Percentiles rank a stretch among this genome's conserved stretches.
These are phyloP conservation scores for Pichia deserticola DNA, from an alignment of 805 yeast genomes.

Conservation along the genomic window DNA sequence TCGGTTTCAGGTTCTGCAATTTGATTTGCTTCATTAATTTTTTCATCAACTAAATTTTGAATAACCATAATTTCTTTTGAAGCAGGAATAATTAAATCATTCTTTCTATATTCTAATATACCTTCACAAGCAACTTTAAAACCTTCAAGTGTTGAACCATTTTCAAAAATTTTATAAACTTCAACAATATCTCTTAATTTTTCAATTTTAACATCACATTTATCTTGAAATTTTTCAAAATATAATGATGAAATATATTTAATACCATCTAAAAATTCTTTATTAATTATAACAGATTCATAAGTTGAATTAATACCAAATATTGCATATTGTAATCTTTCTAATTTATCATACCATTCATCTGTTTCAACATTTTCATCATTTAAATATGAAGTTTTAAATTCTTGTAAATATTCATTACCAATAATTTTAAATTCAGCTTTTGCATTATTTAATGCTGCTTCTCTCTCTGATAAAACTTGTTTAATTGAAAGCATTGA, in stretches of 20 bases:
- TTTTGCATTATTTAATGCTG: conserved; percentile 56
- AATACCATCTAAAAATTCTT: conserved; percentile 58
- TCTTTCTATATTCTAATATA: conserved; percentile 29
- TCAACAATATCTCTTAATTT: conserved; percentile 35
- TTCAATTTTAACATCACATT: conserved; percentile 33
- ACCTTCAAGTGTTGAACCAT: conserved; percentile 30
- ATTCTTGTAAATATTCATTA: conserved; percentile 45
- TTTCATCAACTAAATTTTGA: conserved; percentile 29
- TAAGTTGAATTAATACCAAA: conserved; percentile 77
- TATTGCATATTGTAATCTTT: conserved; percentile 72
- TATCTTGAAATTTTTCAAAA: conserved; percentile 40
- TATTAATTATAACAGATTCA: conserved; percentile 51
- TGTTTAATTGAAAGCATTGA: conserved; percentile 79
- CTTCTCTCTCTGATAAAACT: conserved; percentile 80
- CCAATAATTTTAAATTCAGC: conserved; percentile 38
- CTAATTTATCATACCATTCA: conserved; percentile 60
- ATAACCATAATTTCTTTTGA: conserved; percentile 30
- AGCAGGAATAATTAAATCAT: conserved; percentile 27
- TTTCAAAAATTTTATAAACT: conserved; percentile 30
- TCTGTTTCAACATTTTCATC: conserved; percentile 46
- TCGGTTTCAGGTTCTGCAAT: conserved; percentile 7
- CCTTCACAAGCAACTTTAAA: conserved; percentile 27
- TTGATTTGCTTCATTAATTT: conserved; percentile 19
- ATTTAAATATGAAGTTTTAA: conserved; percentile 49
- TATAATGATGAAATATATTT: conserved; percentile 63